phyloP scores from a whole-genome alignment of 2,329 filamentous ascomycete genomes.

The Capronia epimyces region DNA sequence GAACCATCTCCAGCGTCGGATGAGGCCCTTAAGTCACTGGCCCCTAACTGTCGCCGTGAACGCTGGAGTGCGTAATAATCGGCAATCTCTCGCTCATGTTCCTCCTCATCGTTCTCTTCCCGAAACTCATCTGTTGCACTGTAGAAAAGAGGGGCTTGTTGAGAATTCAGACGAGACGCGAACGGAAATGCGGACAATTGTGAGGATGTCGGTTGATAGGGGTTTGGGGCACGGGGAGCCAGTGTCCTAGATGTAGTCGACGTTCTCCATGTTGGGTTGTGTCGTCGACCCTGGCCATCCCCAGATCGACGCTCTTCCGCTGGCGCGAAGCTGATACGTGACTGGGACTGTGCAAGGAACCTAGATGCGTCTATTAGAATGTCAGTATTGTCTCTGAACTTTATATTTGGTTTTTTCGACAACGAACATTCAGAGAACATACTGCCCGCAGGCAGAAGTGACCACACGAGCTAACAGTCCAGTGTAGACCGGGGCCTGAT shows the following conservation, averaged over 20 bases:
- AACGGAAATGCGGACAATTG: constrained; percentile 73
- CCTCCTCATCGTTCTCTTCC: constrained; percentile 88
- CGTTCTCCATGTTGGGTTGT: constrained; percentile 43
- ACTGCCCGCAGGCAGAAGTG: constrained; percentile 31
- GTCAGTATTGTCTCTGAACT: constrained; percentile 33
- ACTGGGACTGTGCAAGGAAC: constrained; percentile 95
- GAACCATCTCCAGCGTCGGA: constrained; percentile 72
- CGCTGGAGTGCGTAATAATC: constrained; percentile 88
- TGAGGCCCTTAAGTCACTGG: constrained; percentile 76
- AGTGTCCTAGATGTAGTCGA: constrained; percentile 37
- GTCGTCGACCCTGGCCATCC: constrained; percentile 45
- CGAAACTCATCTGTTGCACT: constrained; percentile 84
- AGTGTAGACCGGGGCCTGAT: constrained; percentile 9
- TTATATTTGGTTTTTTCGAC: neutral
- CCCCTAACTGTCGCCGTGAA: constrained; percentile 81
- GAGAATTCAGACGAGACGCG: constrained; percentile 63
- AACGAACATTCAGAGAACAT: constrained; percentile 84
- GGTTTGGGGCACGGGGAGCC: constrained; percentile 49
- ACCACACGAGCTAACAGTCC: constrained; percentile 17
- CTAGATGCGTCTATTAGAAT: constrained; percentile 73
- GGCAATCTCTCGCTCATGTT: constrained; percentile 84
- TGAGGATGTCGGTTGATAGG: constrained; percentile 68
- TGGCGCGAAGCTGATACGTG: constrained; percentile 70
- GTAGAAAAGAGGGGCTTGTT: constrained; percentile 89
- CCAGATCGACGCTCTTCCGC: constrained; percentile 47